These are phyloP conservation scores for Emmonsia crescens DNA, from an alignment of 2,329 filamentous ascomycete genomes.

Conservation along the genomic window DNA sequence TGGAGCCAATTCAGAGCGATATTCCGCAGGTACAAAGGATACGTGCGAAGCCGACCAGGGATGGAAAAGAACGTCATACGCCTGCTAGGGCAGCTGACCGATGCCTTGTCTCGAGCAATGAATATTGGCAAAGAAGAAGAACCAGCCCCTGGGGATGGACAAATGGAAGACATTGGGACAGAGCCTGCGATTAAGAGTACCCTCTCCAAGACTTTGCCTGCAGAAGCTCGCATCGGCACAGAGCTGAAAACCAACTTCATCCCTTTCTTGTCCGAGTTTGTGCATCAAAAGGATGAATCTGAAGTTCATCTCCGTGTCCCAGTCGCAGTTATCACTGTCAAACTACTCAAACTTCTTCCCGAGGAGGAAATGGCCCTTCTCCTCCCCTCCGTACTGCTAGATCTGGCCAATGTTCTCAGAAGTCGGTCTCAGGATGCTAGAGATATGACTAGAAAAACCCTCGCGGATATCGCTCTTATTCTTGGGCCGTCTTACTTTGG, in stretches of 20 bases:
- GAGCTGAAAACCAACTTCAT: constrained; percentile 68
- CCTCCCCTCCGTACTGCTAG: constrained; percentile 73
- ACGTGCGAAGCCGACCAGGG: constrained; percentile 69
- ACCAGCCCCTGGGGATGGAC: constrained; percentile 12
- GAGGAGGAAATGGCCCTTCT: constrained; percentile 59
- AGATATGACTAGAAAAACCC: constrained; percentile 80
- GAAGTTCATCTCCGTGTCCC: constrained; percentile 89
- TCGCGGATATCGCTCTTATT: constrained; percentile 70
- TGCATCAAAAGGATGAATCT: constrained; percentile 89
- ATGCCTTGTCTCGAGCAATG: constrained; percentile 53
- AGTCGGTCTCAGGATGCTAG: constrained; percentile 81
- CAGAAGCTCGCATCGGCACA: constrained; percentile 53
- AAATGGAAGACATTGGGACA: constrained; percentile 22
- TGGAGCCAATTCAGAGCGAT: constrained; percentile 86
- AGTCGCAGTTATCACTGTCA: constrained; percentile 78
- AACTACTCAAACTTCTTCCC: constrained; percentile 72
- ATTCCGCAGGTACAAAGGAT: constrained; percentile 71
- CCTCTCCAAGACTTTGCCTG: constrained; percentile 57
- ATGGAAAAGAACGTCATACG: constrained; percentile 77
- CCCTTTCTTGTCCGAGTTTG: constrained; percentile 67
- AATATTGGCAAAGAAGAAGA: constrained; percentile 24
- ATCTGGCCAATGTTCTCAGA: constrained; percentile 84
- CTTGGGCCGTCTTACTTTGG: constrained; percentile 75
- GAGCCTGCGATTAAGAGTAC: constrained; percentile 24
- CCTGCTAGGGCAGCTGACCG: constrained; percentile 69